Evolutionary conservation across 176 grass and related monocot genomes (phyloP), one percentile per base, ranked within the genome.

Genomic region (Alloteropsis semialata): DNA sequence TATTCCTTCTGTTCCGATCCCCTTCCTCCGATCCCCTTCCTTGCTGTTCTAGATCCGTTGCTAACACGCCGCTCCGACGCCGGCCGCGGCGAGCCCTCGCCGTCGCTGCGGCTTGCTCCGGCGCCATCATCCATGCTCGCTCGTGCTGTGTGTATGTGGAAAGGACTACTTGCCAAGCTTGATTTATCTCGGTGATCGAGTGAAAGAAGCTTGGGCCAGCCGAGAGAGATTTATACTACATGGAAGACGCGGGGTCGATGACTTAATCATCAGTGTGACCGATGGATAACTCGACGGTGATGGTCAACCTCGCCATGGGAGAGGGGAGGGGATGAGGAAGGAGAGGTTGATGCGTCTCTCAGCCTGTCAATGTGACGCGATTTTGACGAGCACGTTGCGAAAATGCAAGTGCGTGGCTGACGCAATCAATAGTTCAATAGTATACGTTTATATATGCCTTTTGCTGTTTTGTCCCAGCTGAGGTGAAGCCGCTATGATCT

Each of bases 241-340:
- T 24, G 56, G 80, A 87, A 48, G 41, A 69, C 65, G 80, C 75
- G 86, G 81, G 27, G 44, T 42, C 15, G 85, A 67, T 69, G 50
- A 72, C 43, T 76, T 72, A 12, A 67, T 36, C 70, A 48, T 27
- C 57, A 11, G 15, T 28, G 38, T 28, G 9, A 46, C 13, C 14
- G 6, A 71, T 70, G 67, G 67, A 68, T 58, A 41, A 65, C 37
- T 36, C 15, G 38, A 16, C 10, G 63, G 5, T 69, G 13, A 37
- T 66, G 76, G 76, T 82, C 72, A 82, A 82, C 79, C 54, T 69
- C 42, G 60, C 76, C 78, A 76, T 82, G 65, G 56, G 19, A 71
- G 79, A 5, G 3, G 43, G 55, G n/a, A 72, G 22, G 17, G 45
- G 29, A 22, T 14, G 43, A 13, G 30, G 49, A 8, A 48, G 12